Percentiles rank a stretch among this genome's conserved stretches.
phyloP scores from a whole-genome alignment of 75 land plant species.

The Selaginella moellendorffii region DNA sequence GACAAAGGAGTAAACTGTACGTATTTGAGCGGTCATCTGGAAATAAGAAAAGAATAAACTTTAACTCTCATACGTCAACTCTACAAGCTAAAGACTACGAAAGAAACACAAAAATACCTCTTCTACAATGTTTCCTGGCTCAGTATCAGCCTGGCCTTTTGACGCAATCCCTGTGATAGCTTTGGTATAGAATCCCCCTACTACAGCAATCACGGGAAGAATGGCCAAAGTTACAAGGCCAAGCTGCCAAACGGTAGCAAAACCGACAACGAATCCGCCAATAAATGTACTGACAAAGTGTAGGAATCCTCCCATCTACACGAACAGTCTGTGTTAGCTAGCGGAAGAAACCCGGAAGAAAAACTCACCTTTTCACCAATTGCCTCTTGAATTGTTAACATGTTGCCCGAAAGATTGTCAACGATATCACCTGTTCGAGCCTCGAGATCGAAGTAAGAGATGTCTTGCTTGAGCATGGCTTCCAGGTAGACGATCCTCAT shows the following conservation, averaged over 20 bases:
- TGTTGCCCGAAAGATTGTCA: conserved; percentile 60
- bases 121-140: conserved; percentile 5
- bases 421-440: conserved; percentile 68
- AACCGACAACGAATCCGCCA: conserved; percentile 13
- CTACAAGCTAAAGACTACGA: no score
- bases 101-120: neutral
- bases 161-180: neutral
- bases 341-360: neutral
- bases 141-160: neutral
- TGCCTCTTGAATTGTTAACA: conserved; percentile 79
- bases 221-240: neutral
- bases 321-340: neutral
- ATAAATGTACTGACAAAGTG: conserved; percentile 12
- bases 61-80: neutral
- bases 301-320: conserved; percentile 16
- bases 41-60: neutral
- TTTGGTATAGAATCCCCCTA: neutral
- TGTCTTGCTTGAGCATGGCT: conserved; percentile 71
- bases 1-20: conserved; percentile 2
- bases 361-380: conserved; percentile 95
- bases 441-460: conserved; percentile 73
- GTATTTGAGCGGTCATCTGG: neutral
- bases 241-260: neutral
- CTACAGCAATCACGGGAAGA: neutral
- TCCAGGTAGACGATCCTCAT: conserved; percentile 68